Conservation (phyloP, 225 moss, liverwort and hornwort species). For the Thuidium tamariscinum region DNA sequence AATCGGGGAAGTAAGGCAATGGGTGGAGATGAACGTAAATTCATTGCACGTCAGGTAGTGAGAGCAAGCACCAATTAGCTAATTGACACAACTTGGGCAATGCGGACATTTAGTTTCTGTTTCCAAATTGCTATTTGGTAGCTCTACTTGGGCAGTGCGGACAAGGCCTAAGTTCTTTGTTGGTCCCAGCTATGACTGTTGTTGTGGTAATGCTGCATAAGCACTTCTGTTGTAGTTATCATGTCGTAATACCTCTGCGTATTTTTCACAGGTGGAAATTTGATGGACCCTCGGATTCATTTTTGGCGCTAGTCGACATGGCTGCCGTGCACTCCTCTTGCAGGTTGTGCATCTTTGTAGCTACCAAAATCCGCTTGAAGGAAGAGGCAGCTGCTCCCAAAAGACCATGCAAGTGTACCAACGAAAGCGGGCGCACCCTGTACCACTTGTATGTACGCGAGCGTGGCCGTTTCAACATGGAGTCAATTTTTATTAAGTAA, state of each 20-base stretch:
- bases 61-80: background rate
- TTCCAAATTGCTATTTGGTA: background rate
- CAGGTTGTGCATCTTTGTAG: constrained; percentile 78
- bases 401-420: constrained; percentile 67
- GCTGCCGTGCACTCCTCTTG: constrained; percentile 98
- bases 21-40: background rate
- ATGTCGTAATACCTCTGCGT: background rate
- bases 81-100: background rate
- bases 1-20: background rate
- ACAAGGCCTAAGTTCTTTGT: background rate
- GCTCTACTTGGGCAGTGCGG: background rate
- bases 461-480: constrained; percentile 76
- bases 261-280: constrained; percentile 64
- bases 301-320: constrained; percentile 94
- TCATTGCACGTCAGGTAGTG: background rate
- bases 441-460: constrained; percentile 88
- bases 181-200: background rate
- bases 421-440: constrained; percentile 26
- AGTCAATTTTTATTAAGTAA: constrained; percentile 65
- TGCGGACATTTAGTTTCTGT: background rate
- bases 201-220: background rate
- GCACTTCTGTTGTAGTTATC: background rate
- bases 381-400: constrained; percentile 43
- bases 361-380: constrained; percentile 51
- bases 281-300: constrained; percentile 55